Evolutionary conservation across 805 yeast species (phyloP), one percentile per base, ranked within the genome.

Genomic region (Yarrowia deformans): DNA sequence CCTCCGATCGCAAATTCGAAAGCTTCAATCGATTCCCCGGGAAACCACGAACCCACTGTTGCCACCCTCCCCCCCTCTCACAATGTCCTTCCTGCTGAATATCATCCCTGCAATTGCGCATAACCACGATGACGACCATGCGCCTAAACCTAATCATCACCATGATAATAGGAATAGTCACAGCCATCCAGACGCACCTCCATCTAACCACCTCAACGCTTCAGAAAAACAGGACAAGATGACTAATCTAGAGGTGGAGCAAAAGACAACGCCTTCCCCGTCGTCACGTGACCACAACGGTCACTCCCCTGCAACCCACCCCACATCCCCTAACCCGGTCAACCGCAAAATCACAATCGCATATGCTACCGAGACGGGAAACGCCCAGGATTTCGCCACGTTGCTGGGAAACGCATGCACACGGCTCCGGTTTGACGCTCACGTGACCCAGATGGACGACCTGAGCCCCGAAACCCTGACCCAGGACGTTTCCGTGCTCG

Each of bases 311-410:
- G 18, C 3, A 9, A 7, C 50, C 13, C n/a, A n/a, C n/a, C 52
- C 42, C 19, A 9, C 8, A 43, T 19, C 66, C 14, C 42, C 42
- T 13, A 45, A 5, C 18, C 16, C 37, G 2, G 34, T 34, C 19
- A n/a, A 1, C 66, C 66, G 66, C 8, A 60, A 45, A 45, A 45
- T 60, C 50, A 63, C 68, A 3, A 85, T 95, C 7, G 79, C 95
- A 0, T 93, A 90, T 77, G 98, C 98, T 0, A 88, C 97, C 1
- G 98, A 93, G 75, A 91, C 98, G 0, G 98, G 98, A 0, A 93
- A 90, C 74, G 85, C 97, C 0, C 90, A 90, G 74, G 98, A 94
- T 74, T 88, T 86, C 74, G 97, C 98, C 0, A 83, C 84, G 49
- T 82, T 86, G 40, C 79, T 93, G 32, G 83, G 87, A 18, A 81